phyloP scores from a whole-genome alignment of 768 basidiomycete genomes.

The Suillus bovinus region DNA sequence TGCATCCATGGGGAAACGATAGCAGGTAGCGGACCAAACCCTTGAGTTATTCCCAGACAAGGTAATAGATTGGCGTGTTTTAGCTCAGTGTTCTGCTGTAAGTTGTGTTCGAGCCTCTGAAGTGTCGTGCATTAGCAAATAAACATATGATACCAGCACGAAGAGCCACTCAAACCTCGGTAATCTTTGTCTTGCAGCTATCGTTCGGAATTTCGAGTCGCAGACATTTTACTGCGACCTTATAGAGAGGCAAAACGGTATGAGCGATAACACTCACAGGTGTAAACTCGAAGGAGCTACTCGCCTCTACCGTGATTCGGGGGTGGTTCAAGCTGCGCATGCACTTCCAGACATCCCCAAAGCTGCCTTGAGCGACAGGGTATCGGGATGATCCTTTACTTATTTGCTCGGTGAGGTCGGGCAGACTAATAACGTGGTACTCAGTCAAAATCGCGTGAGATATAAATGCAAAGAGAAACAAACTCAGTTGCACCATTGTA shows the following conservation, averaged over 20 bases:
- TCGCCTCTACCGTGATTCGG: background rate
- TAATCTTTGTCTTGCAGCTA: background rate
- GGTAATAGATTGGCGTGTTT: conserved; percentile 33
- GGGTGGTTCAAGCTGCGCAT: background rate
- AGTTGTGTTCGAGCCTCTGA: conserved; percentile 33
- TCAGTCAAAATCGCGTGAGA: background rate
- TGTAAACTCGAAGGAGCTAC: background rate
- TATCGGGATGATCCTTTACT: conserved; percentile 1
- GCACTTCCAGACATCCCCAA: conserved; percentile 31
- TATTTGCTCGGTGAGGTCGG: background rate
- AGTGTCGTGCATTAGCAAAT: background rate
- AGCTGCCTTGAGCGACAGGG: conserved; percentile 13
- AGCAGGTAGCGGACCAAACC: conserved; percentile 18
- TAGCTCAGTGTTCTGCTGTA: conserved; percentile 19
- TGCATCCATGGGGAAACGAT: conserved; percentile 24
- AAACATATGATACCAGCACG: background rate
- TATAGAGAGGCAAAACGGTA: background rate
- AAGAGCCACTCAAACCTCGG: background rate
- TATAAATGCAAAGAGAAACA: background rate
- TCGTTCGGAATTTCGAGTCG: background rate
- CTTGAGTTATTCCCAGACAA: conserved; percentile 35
- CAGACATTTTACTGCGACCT: background rate
- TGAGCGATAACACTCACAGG: conserved; percentile 14
- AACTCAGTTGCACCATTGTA: background rate
- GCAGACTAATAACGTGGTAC: background rate